A percentile compares a stretch with the other conserved stretches of the same genome.
phyloP scores from a whole-genome alignment of 2,329 filamentous ascomycete genomes.

The Penicillium sp. region DNA sequence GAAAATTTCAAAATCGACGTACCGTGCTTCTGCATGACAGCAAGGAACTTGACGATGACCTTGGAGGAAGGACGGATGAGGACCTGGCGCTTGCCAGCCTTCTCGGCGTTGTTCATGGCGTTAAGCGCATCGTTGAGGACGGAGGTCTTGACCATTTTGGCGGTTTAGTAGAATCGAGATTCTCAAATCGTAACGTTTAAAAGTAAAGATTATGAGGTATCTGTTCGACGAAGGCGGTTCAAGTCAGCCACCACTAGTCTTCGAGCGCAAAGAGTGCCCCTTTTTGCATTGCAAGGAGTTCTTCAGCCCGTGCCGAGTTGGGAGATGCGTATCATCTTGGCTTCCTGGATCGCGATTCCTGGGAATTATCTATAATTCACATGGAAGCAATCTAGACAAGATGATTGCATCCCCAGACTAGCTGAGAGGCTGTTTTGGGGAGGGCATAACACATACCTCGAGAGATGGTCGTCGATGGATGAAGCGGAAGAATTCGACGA shows the following conservation, averaged over 20 bases:
- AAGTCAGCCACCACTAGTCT: conserved; percentile 57
- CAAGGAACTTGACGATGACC: conserved; percentile 99
- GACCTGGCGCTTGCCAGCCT: conserved; percentile 98
- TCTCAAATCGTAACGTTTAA: conserved; percentile 42
- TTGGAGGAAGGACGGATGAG: conserved; percentile 96
- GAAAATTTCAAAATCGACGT: conserved; percentile 38
- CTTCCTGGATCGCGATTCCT: conserved; percentile 9
- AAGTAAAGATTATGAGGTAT: conserved; percentile 31
- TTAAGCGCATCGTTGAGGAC: conserved; percentile 99
- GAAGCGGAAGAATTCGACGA: conserved; percentile 19
- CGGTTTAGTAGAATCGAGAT: conserved; percentile 47
- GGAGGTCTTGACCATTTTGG: conserved; percentile 97
- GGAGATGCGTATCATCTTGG: conserved; percentile 38
- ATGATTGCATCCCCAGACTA: conserved; percentile 41
- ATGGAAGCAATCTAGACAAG: conserved; percentile 15
- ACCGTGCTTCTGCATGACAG: conserved; percentile 99
- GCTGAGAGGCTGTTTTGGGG: conserved; percentile 32
- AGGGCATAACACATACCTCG: conserved; percentile 36
- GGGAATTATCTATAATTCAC: conserved; percentile 9
- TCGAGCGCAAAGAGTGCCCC: conserved; percentile 61
- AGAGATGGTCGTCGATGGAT: conserved; percentile 25
- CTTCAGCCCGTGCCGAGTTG: conserved; percentile 54
- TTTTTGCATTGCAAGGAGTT: conserved; percentile 48
- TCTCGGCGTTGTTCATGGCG: conserved; percentile 99
- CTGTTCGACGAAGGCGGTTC: conserved; percentile 17